Base-by-base conservation (phyloP, 164 flowering plant genomes). In the Magnolia sinica region DNA sequence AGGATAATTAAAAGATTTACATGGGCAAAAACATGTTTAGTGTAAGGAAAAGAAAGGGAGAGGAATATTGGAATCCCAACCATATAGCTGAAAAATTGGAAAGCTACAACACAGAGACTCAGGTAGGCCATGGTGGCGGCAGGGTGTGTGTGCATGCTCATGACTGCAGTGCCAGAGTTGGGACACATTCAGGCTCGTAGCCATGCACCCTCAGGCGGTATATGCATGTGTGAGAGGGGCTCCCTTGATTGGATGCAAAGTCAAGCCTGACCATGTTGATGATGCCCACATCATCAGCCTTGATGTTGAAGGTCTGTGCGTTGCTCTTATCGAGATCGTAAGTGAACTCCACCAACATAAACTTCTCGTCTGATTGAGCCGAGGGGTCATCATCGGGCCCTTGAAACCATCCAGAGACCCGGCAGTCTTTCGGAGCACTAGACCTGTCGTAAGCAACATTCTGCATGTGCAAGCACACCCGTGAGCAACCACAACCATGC, bases 151-250 rank as follows among this genome's bases (percentile, higher is more conserved):
- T 1, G 1, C 29, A 4, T 20, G 20, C 58, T 70, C 63, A 74
- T 65, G 27, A 50, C 50, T 49, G 52, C 37, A 16, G n/a, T 2
- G 52, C 70, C 22, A 74, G 64, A 11, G 85, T 11, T 55, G 90
- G 84, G 69, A 85, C 82, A 19, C 88, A 76, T 29, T 84, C 82
- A 0, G 91, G 92, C 77, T 93, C 97, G 23, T 78, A 84, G 50
- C 99, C 99, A 67, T 96, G 99, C 23, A 96, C 97, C 85, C 99
- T 87, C 72, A 96, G 71, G 22, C 99, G 92, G 77, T 96, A 96
- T n/a, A 96, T 91, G 89, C 99, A 96, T 2, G 98, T 92, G 71
- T 88, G 90, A 8, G 86, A 73, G 22, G 86, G 75, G 78, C 83
- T 85, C 72, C 97, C 99, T 72, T 92, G 92, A 86, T 96, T 96